phyloP scores from a whole-genome alignment of 2,329 filamentous ascomycete genomes.

The Xylariaceae sp. region DNA sequence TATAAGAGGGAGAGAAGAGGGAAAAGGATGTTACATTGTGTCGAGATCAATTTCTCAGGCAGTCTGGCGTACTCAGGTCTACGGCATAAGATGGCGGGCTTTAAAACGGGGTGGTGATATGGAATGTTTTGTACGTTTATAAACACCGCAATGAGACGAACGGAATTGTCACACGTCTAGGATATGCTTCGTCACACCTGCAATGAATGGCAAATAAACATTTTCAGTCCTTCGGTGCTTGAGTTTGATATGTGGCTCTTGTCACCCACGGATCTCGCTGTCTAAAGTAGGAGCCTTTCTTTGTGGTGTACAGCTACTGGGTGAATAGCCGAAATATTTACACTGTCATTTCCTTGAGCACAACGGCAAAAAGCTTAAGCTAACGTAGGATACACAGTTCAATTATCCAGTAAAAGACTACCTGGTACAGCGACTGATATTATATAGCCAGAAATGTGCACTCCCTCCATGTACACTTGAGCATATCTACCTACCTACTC shows the following conservation, averaged over 20 bases:
- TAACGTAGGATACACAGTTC: too few species aligned
- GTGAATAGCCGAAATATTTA: too few species aligned
- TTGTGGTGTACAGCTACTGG: too few species aligned
- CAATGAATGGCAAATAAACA: neutral
- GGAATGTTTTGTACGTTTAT: constrained; percentile 22
- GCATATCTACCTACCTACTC: constrained; percentile 4
- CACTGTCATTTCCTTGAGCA: too few species aligned
- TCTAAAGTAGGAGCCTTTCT: too few species aligned
- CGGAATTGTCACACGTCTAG: constrained; percentile 9
- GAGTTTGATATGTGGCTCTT: too few species aligned
- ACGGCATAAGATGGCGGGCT: constrained; percentile 18
- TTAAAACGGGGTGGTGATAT: constrained; percentile 12
- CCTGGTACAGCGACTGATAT: too few species aligned
- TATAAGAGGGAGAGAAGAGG: constrained; percentile 38
- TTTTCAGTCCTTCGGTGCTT: too few species aligned
- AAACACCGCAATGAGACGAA: constrained; percentile 15
- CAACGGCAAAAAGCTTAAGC: too few species aligned
- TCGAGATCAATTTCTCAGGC: constrained; percentile 11
- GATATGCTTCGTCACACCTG: neutral
- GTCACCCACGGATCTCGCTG: too few species aligned
- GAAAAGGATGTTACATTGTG: neutral
- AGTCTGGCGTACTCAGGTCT: constrained; percentile 25
- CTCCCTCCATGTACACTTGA: neutral
- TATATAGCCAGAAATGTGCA: too few species aligned
- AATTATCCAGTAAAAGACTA: too few species aligned